Conservation (phyloP, 169 alveolate species). For the Cryptosporidium sp. region DNA sequence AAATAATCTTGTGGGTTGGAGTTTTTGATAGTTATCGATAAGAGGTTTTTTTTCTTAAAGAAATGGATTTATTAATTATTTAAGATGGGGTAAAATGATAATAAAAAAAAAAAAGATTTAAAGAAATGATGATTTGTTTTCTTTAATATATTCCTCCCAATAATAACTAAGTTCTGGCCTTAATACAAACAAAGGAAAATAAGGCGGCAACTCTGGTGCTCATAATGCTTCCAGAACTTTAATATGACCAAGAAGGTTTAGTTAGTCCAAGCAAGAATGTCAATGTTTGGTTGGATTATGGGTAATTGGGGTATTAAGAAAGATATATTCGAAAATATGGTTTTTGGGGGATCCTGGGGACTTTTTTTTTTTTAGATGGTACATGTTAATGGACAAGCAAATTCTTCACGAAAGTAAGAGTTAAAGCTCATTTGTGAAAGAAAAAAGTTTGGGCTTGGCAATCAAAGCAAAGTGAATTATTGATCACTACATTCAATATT, state of each 20-base stretch:
- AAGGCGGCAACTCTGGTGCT: slow-evolving; percentile 6
- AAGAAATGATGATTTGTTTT: background rate
- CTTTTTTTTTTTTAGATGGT: background rate
- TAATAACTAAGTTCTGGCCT: background rate
- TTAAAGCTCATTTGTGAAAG: background rate
- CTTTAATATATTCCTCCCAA: background rate
- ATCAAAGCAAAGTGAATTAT: background rate
- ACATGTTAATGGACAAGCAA: background rate
- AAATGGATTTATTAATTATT: background rate
- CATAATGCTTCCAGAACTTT: background rate
- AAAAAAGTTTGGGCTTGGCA: background rate
- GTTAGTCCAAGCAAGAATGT: background rate
- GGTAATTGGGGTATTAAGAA: background rate
- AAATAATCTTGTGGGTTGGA: background rate
- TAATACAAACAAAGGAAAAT: background rate
- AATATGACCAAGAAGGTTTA: background rate
- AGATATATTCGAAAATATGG: background rate
- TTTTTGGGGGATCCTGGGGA: slow-evolving; percentile 2
- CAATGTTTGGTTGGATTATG: background rate
- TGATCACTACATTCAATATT: slow-evolving; percentile 2
- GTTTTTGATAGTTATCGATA: background rate
- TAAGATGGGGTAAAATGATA: no score
- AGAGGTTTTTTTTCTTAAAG: background rate
- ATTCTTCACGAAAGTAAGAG: background rate
- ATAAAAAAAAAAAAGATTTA: no score